A percentile compares a stretch with the other conserved stretches of the same genome.
These are phyloP conservation scores for Musa acuminata DNA, from an alignment of 176 grass and related monocot genomes.

Conservation along the genomic window DNA sequence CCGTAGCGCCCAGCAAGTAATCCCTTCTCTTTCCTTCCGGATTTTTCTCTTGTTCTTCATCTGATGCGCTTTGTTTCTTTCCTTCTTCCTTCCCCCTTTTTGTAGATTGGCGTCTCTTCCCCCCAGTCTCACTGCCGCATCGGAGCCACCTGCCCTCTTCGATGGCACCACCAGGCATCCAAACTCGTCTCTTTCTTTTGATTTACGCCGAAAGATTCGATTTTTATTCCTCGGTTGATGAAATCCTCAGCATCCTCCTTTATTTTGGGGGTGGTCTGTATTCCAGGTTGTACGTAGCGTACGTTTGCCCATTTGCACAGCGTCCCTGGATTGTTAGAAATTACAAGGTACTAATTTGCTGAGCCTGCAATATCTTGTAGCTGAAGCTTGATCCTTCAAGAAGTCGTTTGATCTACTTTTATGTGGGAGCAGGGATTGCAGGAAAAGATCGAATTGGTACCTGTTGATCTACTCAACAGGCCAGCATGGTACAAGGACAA, in stretches of 20 bases:
- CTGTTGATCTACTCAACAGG: slow-evolving; percentile 47
- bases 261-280: not conserved
- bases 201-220: not conserved
- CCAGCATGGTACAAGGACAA: slow-evolving; percentile 86
- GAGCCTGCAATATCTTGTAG: no score
- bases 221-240: not conserved
- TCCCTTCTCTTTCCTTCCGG: no score
- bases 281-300: slow-evolving; percentile 59
- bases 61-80: no score
- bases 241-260: no score
- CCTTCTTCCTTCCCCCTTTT: not conserved
- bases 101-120: slow-evolving; percentile 33
- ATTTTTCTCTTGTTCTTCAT: no score
- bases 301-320: slow-evolving; percentile 62
- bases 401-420: not conserved
- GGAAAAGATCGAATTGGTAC: slow-evolving; percentile 40
- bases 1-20: no score
- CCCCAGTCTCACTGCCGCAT: slow-evolving; percentile 35
- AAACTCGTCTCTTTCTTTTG: not conserved
- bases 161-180: slow-evolving; percentile 61
- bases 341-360: slow-evolving; percentile 39
- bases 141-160: slow-evolving; percentile 45
- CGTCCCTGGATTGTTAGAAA: slow-evolving; percentile 63
- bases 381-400: no score
- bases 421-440: slow-evolving; percentile 36